A percentile compares a stretch with the other conserved stretches of the same genome.
phyloP scores from a whole-genome alignment of 495 filamentous ascomycete species.

The Aspergillus wentii region DNA sequence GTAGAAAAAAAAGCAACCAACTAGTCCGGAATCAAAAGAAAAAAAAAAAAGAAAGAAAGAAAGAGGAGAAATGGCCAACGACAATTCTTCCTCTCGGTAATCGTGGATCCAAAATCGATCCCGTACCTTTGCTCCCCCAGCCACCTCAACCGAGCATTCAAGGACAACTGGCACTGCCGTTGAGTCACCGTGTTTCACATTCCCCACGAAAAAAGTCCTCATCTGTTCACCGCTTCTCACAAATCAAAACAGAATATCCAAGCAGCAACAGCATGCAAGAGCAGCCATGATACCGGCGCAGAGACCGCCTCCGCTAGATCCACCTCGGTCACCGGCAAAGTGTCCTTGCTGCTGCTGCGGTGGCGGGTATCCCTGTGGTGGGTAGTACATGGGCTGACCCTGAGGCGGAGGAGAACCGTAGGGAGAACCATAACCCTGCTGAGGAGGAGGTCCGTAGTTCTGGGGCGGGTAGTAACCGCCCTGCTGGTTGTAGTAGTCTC shows the following conservation, averaged over 20 bases:
- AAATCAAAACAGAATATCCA: no score
- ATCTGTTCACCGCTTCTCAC: no score
- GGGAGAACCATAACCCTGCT: constrained; percentile 23
- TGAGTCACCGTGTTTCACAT: no score
- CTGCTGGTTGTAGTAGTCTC: constrained; percentile 27
- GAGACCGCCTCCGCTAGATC: constrained; percentile 31
- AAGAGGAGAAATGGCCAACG: not conserved
- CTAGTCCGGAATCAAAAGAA: constrained; percentile 1
- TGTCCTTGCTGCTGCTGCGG: constrained; percentile 40
- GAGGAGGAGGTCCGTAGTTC: constrained; percentile 17
- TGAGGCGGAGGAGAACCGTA: constrained; percentile 27
- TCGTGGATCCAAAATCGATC: no score
- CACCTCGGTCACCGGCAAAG: constrained; percentile 28
- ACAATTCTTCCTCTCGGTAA: no score
- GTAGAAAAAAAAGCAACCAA: not conserved
- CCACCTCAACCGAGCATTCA: not conserved
- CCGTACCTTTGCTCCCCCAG: not conserved
- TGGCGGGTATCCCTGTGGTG: constrained; percentile 36
- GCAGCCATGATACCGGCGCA: constrained; percentile 46
- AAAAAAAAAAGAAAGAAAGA: constrained; percentile 1
- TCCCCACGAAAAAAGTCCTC: no score
- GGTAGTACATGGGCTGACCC: constrained; percentile 38
- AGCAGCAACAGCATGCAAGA: constrained; percentile 50
- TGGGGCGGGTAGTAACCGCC: constrained; percentile 12
- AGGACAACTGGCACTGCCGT: no score